phyloP scores from a whole-genome alignment of 75 land plant species.

The Selaginella tamariscina region DNA sequence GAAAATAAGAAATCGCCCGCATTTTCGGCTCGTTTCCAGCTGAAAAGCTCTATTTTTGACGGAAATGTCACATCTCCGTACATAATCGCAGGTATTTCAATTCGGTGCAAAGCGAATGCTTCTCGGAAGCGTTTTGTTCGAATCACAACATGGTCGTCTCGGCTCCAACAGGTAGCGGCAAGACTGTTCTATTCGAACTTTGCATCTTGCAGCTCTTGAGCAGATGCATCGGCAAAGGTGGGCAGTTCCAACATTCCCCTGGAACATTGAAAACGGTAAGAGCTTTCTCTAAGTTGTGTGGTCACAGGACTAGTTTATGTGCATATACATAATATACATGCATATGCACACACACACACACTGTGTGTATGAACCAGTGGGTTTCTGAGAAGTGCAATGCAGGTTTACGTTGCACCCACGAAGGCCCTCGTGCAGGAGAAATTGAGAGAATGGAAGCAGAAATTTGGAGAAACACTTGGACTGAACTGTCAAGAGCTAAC shows the following conservation, averaged over 20 bases:
- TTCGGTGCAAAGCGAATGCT: slow-evolving; percentile 94
- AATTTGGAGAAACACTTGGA: slow-evolving; percentile 47
- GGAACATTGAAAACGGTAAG: slow-evolving; percentile 80
- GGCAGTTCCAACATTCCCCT: slow-evolving; percentile 39
- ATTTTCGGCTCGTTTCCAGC: neutral
- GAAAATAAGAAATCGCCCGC: neutral
- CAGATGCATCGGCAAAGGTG: slow-evolving; percentile 46
- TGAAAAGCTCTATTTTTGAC: too few relatives aligned
- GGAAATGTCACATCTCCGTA: too few relatives aligned
- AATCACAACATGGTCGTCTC: slow-evolving; percentile 83
- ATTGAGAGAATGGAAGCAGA: slow-evolving; percentile 72
- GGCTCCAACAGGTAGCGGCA: slow-evolving; percentile 98
- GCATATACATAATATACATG: too few relatives aligned
- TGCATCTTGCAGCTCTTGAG: slow-evolving; percentile 77
- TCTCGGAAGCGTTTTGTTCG: slow-evolving; percentile 55
- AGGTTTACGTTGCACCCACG: slow-evolving; percentile 88
- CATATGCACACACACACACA: too few relatives aligned
- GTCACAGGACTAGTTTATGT: too few relatives aligned
- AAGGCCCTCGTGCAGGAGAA: slow-evolving; percentile 95
- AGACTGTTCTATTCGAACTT: slow-evolving; percentile 93
- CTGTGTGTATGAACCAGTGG: too few relatives aligned
- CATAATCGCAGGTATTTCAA: slow-evolving; percentile 63
- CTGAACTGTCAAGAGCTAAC: slow-evolving; percentile 83
- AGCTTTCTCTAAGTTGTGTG: neutral
- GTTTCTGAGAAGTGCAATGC: neutral